A percentile compares a stretch with the other conserved stretches of the same genome.
Conservation (phyloP, 257 asterid genomes). For the Verbascum thapsus region DNA sequence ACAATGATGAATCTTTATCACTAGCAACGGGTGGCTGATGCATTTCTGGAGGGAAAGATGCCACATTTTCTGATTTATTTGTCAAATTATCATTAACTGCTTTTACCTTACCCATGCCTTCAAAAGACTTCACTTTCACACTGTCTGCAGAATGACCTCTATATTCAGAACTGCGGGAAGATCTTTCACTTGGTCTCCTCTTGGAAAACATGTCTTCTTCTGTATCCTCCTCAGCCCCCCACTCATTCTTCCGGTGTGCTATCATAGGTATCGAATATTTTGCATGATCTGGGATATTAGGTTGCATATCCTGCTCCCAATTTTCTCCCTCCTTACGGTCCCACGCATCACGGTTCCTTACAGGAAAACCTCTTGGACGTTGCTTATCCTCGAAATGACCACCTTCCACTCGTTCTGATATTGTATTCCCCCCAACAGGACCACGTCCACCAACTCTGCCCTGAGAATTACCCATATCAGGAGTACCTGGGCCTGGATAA, state of each 20-base stretch:
- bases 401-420: slow-evolving; percentile 48
- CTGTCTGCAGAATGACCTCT: slow-evolving; percentile 45
- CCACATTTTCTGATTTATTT: slow-evolving; percentile 40
- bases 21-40: slow-evolving; percentile 35
- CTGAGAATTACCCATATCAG: slow-evolving; percentile 56
- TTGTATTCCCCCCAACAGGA: slow-evolving; percentile 44
- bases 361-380: slow-evolving; percentile 48
- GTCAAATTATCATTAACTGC: slow-evolving; percentile 44
- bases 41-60: slow-evolving; percentile 42
- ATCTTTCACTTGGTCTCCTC: slow-evolving; percentile 40
- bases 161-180: slow-evolving; percentile 38
- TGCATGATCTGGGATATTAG: slow-evolving; percentile 39
- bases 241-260: slow-evolving; percentile 58
- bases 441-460: slow-evolving; percentile 55
- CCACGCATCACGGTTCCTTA: slow-evolving; percentile 50
- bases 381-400: slow-evolving; percentile 50
- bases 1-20: slow-evolving; percentile 43
- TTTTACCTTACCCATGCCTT: slow-evolving; percentile 40
- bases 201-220: slow-evolving; percentile 50
- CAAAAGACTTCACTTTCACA: slow-evolving; percentile 40
- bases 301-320: slow-evolving; percentile 41
- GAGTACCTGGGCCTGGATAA: slow-evolving; percentile 52
- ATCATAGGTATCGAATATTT: slow-evolving; percentile 38
- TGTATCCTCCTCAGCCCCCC: slow-evolving; percentile 73
- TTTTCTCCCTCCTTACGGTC: slow-evolving; percentile 62